Base-by-base conservation (phyloP, 108 stramenopile species). In the Skeletonema tropicum region DNA sequence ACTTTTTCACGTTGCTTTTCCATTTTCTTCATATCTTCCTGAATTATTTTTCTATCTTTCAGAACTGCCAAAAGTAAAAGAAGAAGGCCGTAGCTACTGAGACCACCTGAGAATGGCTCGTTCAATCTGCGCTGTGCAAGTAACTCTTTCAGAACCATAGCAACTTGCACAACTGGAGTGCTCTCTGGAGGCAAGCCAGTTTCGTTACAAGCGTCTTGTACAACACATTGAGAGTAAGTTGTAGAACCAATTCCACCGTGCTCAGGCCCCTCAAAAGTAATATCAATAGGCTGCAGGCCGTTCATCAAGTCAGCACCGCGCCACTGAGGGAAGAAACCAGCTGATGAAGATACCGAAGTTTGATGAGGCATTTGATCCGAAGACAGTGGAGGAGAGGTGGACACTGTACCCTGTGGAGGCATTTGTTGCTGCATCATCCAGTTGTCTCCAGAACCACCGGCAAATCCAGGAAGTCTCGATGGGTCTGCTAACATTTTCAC, bases 91-190 rank as follows among this genome's bases (percentile, higher is more conserved):
- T 97, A 98, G 66, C 94, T 95, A 52, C 94, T 94, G 36, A 98
- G 86, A 25, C 98, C 98, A 42, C 98, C 98, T 2, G 96, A 93
- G 76, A 94, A 97, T 2, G 97, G 97, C 69, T 98, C 97, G 67
- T 98, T 97, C 41, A 97, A 79, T 29, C 94, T 92, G 61, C 91
- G 80, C 60, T 94, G 93, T 0, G 88, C 93, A 23, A 97, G 87
- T 21, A 96, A 77, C 83, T 97, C 91, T 83, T 98, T 97, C 55
- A 97, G 58, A 4, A 96, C 94, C 87, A 95, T 91, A 29, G 88
- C 64, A 41, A 92, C 83, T 42, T 94, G 96, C 26, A 95, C 93
- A 36, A 89, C 76, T 8, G 93, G 83, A 29, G 91, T 92, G 36
- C 68, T 73, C 25, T 95, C 94, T 0, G 89, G 80, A 6, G 87